Evolutionary conservation across 495 filamentous ascomycete species (phyloP).

Genomic region (Tuber magnatum): DNA sequence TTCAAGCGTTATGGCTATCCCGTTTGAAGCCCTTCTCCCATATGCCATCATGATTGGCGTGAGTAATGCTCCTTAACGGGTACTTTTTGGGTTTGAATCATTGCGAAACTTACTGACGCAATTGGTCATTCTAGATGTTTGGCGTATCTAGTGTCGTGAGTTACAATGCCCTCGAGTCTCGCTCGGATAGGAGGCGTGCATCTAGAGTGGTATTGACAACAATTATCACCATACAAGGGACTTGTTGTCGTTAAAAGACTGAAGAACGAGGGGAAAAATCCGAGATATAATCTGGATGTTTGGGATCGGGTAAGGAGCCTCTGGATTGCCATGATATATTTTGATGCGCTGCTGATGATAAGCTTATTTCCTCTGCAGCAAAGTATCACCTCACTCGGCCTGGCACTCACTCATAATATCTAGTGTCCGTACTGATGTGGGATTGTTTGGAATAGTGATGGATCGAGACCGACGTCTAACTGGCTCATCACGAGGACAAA

Average conservation of each 20-base stretch:
- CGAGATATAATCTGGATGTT: slow-evolving; percentile 72
- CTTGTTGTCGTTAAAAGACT: slow-evolving; percentile 50
- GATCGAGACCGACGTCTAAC: slow-evolving; percentile 87
- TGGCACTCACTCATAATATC: background rate
- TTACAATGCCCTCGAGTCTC: slow-evolving; percentile 5
- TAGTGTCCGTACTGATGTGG: slow-evolving; percentile 41
- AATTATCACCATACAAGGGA: slow-evolving; percentile 6
- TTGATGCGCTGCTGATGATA: slow-evolving; percentile 41
- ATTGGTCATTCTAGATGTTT: slow-evolving; percentile 64
- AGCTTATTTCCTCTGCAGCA: slow-evolving; percentile 50
- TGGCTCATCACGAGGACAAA: slow-evolving; percentile 75
- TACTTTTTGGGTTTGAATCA: slow-evolving; percentile 27
- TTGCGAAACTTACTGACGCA: slow-evolving; percentile 36
- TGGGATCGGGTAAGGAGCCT: slow-evolving; percentile 79
- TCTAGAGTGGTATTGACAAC: background rate
- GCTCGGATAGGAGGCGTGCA: background rate
- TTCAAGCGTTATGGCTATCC: slow-evolving; percentile 69
- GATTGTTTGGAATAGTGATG: slow-evolving; percentile 65
- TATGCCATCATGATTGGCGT: slow-evolving; percentile 86
- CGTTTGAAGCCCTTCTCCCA: slow-evolving; percentile 90
- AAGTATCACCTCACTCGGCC: slow-evolving; percentile 49
- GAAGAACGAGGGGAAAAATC: slow-evolving; percentile 81
- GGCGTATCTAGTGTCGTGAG: slow-evolving; percentile 60
- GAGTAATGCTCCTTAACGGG: slow-evolving; percentile 44
- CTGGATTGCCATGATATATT: slow-evolving; percentile 2